Evolutionary conservation across 768 basidiomycete species (phyloP).

Genomic region (Podaxis rugospora): DNA sequence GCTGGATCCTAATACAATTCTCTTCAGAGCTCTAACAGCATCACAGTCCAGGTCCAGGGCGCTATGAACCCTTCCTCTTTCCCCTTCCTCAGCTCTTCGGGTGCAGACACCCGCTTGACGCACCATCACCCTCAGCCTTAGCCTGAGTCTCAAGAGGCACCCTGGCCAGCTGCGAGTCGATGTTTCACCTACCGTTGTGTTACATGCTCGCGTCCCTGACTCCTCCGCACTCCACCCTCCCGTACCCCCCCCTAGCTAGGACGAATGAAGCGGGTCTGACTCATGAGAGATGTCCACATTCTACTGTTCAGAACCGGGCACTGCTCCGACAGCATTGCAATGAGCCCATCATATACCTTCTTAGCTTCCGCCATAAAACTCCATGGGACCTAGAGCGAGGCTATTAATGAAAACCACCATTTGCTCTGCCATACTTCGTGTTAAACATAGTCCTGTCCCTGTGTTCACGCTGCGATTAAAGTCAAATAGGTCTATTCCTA

Average conservation of each 20-base stretch:
- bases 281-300: too few relatives aligned
- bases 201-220: neutral
- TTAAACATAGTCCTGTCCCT: neutral
- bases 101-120: neutral
- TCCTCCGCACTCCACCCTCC: neutral
- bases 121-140: neutral
- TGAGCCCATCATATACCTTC: neutral
- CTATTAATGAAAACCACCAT: neutral
- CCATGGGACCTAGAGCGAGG: neutral
- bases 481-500: neutral
- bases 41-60: neutral
- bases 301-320: too few relatives aligned
- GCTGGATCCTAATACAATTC: neutral
- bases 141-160: neutral
- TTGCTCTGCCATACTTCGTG: neutral
- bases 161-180: neutral
- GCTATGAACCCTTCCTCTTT: slow-evolving; percentile 4
- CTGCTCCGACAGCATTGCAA: neutral
- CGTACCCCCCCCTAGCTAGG: neutral
- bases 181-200: neutral
- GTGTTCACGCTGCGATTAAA: neutral
- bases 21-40: neutral
- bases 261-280: too few relatives aligned
- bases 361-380: neutral
- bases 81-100: neutral